Conservation (phyloP, 345 rosid species). For the Eucalyptus camaldulensis region DNA sequence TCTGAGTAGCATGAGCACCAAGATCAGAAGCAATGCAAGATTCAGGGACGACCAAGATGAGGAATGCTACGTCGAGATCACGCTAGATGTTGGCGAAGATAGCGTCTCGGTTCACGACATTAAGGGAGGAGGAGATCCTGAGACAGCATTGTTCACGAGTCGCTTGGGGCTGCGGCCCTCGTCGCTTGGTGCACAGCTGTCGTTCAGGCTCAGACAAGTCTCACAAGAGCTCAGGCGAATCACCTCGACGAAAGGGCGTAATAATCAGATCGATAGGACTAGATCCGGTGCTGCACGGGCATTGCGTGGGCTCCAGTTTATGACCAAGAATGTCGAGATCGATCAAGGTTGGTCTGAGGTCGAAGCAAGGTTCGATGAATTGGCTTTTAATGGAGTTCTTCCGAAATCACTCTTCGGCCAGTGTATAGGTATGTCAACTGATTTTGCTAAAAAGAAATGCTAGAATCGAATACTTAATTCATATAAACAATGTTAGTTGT, state of each 20-base stretch:
- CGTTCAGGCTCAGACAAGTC: slow-evolving; percentile 18
- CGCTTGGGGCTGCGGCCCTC: slow-evolving; percentile 14
- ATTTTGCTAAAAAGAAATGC: not conserved
- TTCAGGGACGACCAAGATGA: slow-evolving; percentile 15
- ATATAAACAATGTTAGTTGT: not conserved
- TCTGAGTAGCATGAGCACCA: slow-evolving; percentile 18
- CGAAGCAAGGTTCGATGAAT: slow-evolving; percentile 37
- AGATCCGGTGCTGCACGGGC: slow-evolving; percentile 69
- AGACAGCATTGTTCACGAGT: slow-evolving; percentile 22
- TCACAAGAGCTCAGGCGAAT: slow-evolving; percentile 50
- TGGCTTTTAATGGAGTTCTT: slow-evolving; percentile 31
- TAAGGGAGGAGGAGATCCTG: slow-evolving; percentile 5
- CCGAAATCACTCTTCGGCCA: slow-evolving; percentile 48
- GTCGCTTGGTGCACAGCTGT: slow-evolving; percentile 25
- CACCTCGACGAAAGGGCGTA: slow-evolving; percentile 15
- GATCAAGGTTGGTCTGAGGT: slow-evolving; percentile 45
- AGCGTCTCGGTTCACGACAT: slow-evolving; percentile 23
- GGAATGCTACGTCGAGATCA: slow-evolving; percentile 39
- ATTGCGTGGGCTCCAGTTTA: slow-evolving; percentile 50
- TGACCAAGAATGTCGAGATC: slow-evolving; percentile 25
- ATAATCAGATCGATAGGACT: slow-evolving; percentile 22
- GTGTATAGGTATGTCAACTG: slow-evolving; percentile 44
- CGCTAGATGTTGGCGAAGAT: slow-evolving; percentile 37
- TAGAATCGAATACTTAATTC: not conserved
- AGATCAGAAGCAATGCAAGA: slow-evolving; percentile 19